Percentiles rank a stretch among this genome's conserved stretches.
phyloP scores from a whole-genome alignment of 139 green algal species.

The Haematococcus lacustris region DNA sequence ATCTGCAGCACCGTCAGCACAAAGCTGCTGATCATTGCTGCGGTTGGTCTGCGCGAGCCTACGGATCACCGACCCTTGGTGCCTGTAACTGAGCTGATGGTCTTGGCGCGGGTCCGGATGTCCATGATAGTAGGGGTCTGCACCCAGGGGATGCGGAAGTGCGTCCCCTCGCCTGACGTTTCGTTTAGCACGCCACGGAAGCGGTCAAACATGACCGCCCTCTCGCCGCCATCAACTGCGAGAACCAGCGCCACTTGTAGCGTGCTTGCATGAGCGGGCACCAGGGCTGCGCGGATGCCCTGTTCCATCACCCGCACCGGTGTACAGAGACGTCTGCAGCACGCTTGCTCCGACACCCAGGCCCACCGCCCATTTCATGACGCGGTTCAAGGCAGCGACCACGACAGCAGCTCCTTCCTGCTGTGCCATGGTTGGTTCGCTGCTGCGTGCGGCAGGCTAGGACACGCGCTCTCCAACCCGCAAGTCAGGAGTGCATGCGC shows the following conservation, averaged over 20 bases:
- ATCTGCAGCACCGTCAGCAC: slow-evolving; percentile 71
- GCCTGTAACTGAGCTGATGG: slow-evolving; percentile 93
- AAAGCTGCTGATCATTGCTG: too few species aligned
- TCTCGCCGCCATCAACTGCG: slow-evolving; percentile 93
- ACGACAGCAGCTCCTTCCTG: slow-evolving; percentile 18
- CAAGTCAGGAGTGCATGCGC: not conserved
- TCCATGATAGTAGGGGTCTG: slow-evolving; percentile 92
- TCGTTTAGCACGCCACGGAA: slow-evolving; percentile 81
- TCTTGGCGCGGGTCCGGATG: slow-evolving; percentile 86
- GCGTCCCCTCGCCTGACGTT: slow-evolving; percentile 83
- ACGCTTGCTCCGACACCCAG: slow-evolving; percentile 63
- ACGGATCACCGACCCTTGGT: slow-evolving; percentile 80
- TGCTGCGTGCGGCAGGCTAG: not conserved
- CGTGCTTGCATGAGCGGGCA: not conserved
- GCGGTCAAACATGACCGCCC: slow-evolving; percentile 96
- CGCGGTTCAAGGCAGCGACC: slow-evolving; percentile 56
- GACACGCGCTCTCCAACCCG: not conserved
- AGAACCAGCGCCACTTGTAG: not conserved
- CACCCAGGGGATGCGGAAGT: slow-evolving; percentile 86
- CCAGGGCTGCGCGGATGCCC: not conserved
- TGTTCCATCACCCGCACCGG: slow-evolving; percentile 31
- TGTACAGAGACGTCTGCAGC: slow-evolving; percentile 80
- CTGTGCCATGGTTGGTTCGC: slow-evolving; percentile 16
- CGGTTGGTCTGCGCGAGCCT: too few species aligned
- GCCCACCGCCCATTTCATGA: slow-evolving; percentile 70